Percentiles rank a stretch among this genome's conserved stretches.
phyloP scores from a whole-genome alignment of 176 grass and related monocot species.

The Oryza punctata region DNA sequence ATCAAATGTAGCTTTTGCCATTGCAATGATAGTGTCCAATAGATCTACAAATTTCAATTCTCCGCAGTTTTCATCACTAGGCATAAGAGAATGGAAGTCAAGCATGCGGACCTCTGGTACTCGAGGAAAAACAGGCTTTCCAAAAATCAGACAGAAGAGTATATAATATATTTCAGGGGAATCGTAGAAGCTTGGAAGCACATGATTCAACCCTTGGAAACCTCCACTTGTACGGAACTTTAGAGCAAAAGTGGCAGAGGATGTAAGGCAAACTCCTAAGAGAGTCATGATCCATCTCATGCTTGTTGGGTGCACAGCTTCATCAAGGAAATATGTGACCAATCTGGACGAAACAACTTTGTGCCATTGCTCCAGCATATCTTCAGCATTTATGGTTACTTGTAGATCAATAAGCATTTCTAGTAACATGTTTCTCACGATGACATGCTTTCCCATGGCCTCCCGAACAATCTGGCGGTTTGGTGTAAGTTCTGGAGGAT shows the following conservation, averaged over 20 bases:
- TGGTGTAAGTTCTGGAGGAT: slow-evolving; percentile 74
- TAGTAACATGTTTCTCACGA: slow-evolving; percentile 96
- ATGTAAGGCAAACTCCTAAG: slow-evolving; percentile 91
- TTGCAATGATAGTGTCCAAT: slow-evolving; percentile 85
- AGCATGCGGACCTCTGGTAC: slow-evolving; percentile 99
- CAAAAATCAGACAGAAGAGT: slow-evolving; percentile 95
- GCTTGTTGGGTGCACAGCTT: slow-evolving; percentile 95
- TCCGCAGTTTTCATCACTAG: slow-evolving; percentile 94
- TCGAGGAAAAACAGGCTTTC: slow-evolving; percentile 90
- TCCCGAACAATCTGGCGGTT: slow-evolving; percentile 74
- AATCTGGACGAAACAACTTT: slow-evolving; percentile 98
- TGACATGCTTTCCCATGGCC: slow-evolving; percentile 95
- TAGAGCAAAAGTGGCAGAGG: slow-evolving; percentile 79
- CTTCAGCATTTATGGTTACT: slow-evolving; percentile 83
- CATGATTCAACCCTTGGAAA: slow-evolving; percentile 81
- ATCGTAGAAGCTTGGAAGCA: slow-evolving; percentile 92
- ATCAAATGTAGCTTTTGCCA: slow-evolving; percentile 96
- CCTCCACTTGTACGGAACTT: slow-evolving; percentile 80
- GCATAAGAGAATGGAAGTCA: slow-evolving; percentile 96
- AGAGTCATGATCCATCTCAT: slow-evolving; percentile 99
- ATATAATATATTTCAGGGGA: slow-evolving; percentile 99
- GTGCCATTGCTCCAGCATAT: slow-evolving; percentile 97
- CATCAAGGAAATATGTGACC: slow-evolving; percentile 94
- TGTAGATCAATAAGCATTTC: slow-evolving; percentile 99
- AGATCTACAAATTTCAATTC: slow-evolving; percentile 96